Evolutionary conservation across 2,329 filamentous ascomycete genomes (phyloP).

Genomic region (Chaetomium olivaceum): DNA sequence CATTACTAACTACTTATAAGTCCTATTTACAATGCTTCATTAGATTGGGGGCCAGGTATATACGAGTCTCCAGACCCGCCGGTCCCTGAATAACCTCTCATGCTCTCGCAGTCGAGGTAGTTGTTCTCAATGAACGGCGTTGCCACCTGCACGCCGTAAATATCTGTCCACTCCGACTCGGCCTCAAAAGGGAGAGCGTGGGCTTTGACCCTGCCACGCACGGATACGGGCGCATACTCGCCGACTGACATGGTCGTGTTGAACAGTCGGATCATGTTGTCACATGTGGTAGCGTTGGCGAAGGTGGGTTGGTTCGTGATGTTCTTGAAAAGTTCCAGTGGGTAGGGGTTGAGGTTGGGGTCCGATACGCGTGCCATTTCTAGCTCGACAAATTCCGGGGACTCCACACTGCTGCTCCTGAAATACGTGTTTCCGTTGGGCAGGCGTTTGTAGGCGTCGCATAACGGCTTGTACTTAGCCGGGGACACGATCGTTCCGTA

Average conservation of each 20-base stretch:
- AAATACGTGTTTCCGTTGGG: constrained; percentile 35
- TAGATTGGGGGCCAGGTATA: constrained; percentile 1
- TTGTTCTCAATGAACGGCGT: constrained; percentile 41
- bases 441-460: constrained; percentile 49
- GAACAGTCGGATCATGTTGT: constrained; percentile 41
- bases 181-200: constrained; percentile 32
- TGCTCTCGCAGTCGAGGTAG: constrained; percentile 35
- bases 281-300: constrained; percentile 48
- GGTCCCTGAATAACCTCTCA: constrained; percentile 36
- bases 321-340: constrained; percentile 49
- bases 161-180: constrained; percentile 28
- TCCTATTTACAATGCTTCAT: constrained; percentile 18
- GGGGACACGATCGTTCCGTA: constrained; percentile 50
- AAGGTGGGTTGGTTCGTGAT: constrained; percentile 59
- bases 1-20: constrained; percentile 3
- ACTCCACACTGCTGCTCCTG: constrained; percentile 29
- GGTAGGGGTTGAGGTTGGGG: constrained; percentile 36
- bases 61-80: constrained; percentile 28
- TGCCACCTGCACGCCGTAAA: constrained; percentile 38
- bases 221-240: constrained; percentile 32
- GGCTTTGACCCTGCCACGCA: constrained; percentile 33
- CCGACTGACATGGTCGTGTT: constrained; percentile 36
- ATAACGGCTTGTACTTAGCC: constrained; percentile 48
- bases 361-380: constrained; percentile 31
- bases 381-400: constrained; percentile 36